Evolutionary conservation across 1,284 basidiomycete genomes (phyloP), one percentile per base, ranked within the genome.

Genomic region (Ceratobasidium sp.): DNA sequence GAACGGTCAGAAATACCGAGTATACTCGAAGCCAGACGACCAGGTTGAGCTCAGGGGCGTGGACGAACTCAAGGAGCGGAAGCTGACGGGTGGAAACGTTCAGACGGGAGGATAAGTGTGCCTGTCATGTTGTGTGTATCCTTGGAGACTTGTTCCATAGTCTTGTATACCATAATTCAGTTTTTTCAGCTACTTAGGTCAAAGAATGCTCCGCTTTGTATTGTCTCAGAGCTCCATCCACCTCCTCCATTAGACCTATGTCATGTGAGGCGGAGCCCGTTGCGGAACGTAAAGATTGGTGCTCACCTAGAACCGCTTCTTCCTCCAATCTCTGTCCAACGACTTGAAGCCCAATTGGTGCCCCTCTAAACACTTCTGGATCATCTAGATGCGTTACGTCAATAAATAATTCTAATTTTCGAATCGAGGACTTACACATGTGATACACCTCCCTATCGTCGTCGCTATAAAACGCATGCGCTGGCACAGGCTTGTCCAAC

Each of bases 251-350:
- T 83, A 90, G 85, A 0, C 80, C 84, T 34, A 91, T 80, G n/a
- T n/a, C n/a, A n/a, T 2, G 17, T 17, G 27, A 40, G 34, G 25
- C 15, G 27, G 12, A 56, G 34, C 42, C 29, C 17, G n/a, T 6
- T 56, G 7, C 27, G 7, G 5, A 7, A 1, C 35, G 13, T 20
- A 10, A 10, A 22, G 42, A 49, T 17, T 7, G 50, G 29, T 34
- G 32, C 58, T 35, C 45, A 62, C 58, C 58, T 0, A 62, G 32
- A 8, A 90, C 82, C 0, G 85, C 87, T 74, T 91, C 90, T 72
- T 92, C 90, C 74, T 93, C 88, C 47, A 87, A 79, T n/a, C 86
- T 86, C 60, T 85, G 80, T 0, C 86, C 89, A 1, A 92, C 82
- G 4, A 92, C 74, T 74, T 93, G 91, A 25, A 93, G 77, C n/a